Percentiles rank a stretch among this genome's conserved stretches.
phyloP scores from a whole-genome alignment of 768 basidiomycete genomes.

The Multifurca ochricompacta region DNA sequence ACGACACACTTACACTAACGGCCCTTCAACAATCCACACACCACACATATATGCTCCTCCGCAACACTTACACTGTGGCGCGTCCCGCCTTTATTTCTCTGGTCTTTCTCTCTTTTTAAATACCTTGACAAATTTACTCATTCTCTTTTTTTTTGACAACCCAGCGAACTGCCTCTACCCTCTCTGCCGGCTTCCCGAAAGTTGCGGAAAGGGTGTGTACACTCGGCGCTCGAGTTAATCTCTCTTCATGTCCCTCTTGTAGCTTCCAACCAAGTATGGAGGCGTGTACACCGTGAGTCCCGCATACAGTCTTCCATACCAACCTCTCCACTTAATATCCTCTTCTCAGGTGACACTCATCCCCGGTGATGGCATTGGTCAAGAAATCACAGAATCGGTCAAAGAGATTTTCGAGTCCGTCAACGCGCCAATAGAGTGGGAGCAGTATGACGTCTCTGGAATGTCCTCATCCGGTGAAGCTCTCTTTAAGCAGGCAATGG shows the following conservation, averaged over 20 bases:
- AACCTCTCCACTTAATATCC: conserved; percentile 22
- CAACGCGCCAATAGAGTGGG: conserved; percentile 99
- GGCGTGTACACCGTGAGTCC: conserved; percentile 78
- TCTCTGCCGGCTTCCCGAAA: conserved; percentile 72
- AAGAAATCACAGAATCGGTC: conserved; percentile 95
- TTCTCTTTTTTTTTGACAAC: no score
- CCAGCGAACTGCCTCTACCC: conserved; percentile 66
- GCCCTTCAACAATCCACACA: no score
- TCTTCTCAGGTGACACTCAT: conserved; percentile 80
- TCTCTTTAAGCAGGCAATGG: conserved; percentile 96
- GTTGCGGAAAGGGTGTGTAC: conserved; percentile 58
- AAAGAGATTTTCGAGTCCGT: conserved; percentile 98
- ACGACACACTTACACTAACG: no score
- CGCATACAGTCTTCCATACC: conserved; percentile 6
- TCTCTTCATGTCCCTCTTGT: conserved; percentile 15
- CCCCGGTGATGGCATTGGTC: conserved; percentile 95
- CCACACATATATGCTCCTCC: no score
- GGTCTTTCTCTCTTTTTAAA: conserved; percentile 34
- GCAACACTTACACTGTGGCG: conserved; percentile 50
- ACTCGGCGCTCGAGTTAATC: conserved; percentile 1
- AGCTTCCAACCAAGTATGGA: conserved; percentile 87
- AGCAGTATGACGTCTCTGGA: conserved; percentile 96
- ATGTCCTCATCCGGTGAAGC: conserved; percentile 91
- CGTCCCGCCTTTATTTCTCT: conserved; percentile 47
- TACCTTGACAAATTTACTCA: conserved; percentile 14